phyloP scores from a whole-genome alignment of 352 stramenopile species.

The Globisporangium sylvaticum region DNA sequence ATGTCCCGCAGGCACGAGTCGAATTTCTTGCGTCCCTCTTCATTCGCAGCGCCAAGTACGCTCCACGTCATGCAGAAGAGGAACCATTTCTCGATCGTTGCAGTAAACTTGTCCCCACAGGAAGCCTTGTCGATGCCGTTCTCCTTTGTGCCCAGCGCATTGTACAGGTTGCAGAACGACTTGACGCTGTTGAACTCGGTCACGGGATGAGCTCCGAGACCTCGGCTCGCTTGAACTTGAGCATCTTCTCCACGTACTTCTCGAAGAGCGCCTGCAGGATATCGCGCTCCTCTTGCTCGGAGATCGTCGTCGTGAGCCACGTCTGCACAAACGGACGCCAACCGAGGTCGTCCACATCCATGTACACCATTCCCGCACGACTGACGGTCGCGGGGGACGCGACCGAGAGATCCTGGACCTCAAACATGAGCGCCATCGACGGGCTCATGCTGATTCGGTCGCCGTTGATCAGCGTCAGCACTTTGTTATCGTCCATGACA shows the following conservation, averaged over 20 bases:
- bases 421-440: conserved; percentile 91
- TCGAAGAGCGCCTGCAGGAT: conserved; percentile 68
- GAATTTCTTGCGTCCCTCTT: conserved; percentile 81
- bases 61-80: conserved; percentile 85
- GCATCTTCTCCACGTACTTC: conserved; percentile 76
- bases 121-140: conserved; percentile 64
- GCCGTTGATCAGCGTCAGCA: conserved; percentile 83
- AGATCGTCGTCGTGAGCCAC: conserved; percentile 67
- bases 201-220: conserved; percentile 76
- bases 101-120: conserved; percentile 65
- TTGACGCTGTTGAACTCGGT: conserved; percentile 80
- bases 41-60: conserved; percentile 81
- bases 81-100: conserved; percentile 80
- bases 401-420: conserved; percentile 93
- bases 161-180: conserved; percentile 87
- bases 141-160: conserved; percentile 56
- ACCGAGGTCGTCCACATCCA: conserved; percentile 83
- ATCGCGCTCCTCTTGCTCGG: conserved; percentile 57
- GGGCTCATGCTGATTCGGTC: conserved; percentile 84
- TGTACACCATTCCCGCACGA: conserved; percentile 93
- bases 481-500: conserved; percentile 89
- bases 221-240: conserved; percentile 61
- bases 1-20: conserved; percentile 90
- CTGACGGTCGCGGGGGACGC: conserved; percentile 93
- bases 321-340: conserved; percentile 78